Evolutionary conservation across 2,329 filamentous ascomycete genomes (phyloP).

Genomic region (Aspergillus novoparasiticus): DNA sequence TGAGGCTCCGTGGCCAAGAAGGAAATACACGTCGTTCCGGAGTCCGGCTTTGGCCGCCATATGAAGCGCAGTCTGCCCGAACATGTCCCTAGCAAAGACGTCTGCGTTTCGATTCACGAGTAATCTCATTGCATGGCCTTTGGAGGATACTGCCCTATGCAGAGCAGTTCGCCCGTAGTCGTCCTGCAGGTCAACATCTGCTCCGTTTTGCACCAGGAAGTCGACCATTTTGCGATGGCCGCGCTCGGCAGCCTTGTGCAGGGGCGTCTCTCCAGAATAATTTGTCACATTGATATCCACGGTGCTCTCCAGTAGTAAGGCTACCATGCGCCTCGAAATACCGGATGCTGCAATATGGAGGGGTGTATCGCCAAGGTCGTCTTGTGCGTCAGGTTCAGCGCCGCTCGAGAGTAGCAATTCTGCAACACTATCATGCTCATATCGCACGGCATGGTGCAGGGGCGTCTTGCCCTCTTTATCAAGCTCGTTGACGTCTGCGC

Average conservation of each 20-base stretch:
- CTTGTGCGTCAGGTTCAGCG: slow-evolving; percentile 28
- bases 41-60: slow-evolving; percentile 25
- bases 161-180: slow-evolving; percentile 24
- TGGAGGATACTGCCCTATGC: slow-evolving; percentile 23
- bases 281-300: slow-evolving; percentile 29
- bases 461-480: slow-evolving; percentile 24
- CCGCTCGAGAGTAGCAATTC: slow-evolving; percentile 26
- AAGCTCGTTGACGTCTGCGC: slow-evolving; percentile 17
- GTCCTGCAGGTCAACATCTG: slow-evolving; percentile 28
- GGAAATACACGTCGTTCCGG: slow-evolving; percentile 24
- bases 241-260: slow-evolving; percentile 31
- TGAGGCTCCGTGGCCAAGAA: slow-evolving; percentile 23
- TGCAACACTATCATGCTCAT: slow-evolving; percentile 28
- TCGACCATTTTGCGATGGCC: slow-evolving; percentile 32
- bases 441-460: slow-evolving; percentile 23
- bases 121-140: slow-evolving; percentile 25
- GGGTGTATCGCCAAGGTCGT: slow-evolving; percentile 27
- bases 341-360: slow-evolving; percentile 25
- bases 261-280: slow-evolving; percentile 28
- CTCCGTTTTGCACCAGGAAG: slow-evolving; percentile 29
- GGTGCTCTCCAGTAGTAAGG: slow-evolving; percentile 26
- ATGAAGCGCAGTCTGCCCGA: slow-evolving; percentile 27
- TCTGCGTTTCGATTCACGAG: slow-evolving; percentile 23
- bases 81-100: slow-evolving; percentile 24
- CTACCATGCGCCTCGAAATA: slow-evolving; percentile 20